Evolutionary conservation across 2,329 filamentous ascomycete genomes (phyloP), one percentile per base, ranked within the genome.

Genomic region (Pseudogymnoascus sp.): DNA sequence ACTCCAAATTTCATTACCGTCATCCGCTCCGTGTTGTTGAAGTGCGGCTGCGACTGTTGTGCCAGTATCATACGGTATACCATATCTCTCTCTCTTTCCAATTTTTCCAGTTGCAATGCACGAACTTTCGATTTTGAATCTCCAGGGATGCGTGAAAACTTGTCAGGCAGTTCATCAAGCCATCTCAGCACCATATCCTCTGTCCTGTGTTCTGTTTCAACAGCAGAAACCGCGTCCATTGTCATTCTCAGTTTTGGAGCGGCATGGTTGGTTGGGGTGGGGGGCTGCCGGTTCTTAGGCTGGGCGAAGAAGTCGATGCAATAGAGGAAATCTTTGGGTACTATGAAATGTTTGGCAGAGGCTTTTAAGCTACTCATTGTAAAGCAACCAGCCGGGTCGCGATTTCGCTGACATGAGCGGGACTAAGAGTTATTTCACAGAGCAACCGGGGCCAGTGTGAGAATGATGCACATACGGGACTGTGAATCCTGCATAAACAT

Each of bases 301-400:
- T 56, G 28, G 9, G 49, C 49, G 16, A 56, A 56, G 6, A 56
- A 56, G n/a, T 56, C 49, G 49, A 56, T 34, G 49, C 49, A 56
- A 5, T 56, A 56, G 28, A 56, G 12, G 16, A 56, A 31, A 18
- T 56, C 28, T 56, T 56, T 4, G 18, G 49, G 49, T 18, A 56
- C 9, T 56, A 56, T 34, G 12, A 21, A 56, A 34, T 56, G 49
- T 21, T 56, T 56, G 28, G 49, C 49, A 56, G 49, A 14, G 7
- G 1, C 11, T 9, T 56, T 56, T 56, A 16, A 56, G 49, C 49
- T 34, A 56, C 49, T 34, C 49, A 56, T 56, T 56, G 49, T 56
- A 16, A 34, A 18, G 28, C 49, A 56, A 34, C 49, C 28, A 56
- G 49, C 49, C 49, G 49, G 49, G 49, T 56, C 11, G 49, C 49